Percentiles rank a stretch among this genome's conserved stretches.
phyloP scores from a whole-genome alignment of 2,329 filamentous ascomycete genomes.

The Xylariaceae sp. region DNA sequence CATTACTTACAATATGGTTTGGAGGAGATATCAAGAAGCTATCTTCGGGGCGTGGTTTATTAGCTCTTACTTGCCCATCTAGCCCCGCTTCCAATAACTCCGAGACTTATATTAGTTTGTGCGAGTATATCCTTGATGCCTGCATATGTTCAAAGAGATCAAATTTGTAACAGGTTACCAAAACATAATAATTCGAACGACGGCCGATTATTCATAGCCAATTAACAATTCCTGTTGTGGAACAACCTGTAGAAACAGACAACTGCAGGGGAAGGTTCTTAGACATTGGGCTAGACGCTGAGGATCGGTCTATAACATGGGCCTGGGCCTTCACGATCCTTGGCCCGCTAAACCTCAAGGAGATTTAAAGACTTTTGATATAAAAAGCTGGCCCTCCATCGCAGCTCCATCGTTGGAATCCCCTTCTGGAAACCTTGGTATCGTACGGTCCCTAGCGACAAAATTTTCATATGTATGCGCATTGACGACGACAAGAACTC shows the following conservation, averaged over 20 bases:
- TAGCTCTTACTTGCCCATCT: too few species aligned
- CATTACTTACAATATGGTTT: too few species aligned
- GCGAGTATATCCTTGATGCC: not conserved
- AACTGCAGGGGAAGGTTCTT: constrained; percentile 9
- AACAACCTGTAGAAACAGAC: constrained; percentile 1
- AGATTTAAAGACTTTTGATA: constrained; percentile 8
- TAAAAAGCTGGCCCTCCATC: constrained; percentile 21
- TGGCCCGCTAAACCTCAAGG: constrained; percentile 20
- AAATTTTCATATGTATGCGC: constrained; percentile 4
- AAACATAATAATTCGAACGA: constrained; percentile 4
- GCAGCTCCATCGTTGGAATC: too few species aligned
- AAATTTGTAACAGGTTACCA: not conserved
- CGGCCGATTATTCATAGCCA: too few species aligned
- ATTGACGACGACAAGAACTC: not conserved
- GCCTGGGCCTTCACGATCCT: constrained; percentile 22
- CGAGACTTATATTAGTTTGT: too few species aligned
- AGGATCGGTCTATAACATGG: constrained; percentile 6
- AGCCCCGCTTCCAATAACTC: too few species aligned
- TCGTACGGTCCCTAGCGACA: constrained; percentile 17
- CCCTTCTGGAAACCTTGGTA: too few species aligned
- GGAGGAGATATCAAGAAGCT: too few species aligned
- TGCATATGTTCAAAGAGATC: constrained; percentile 1
- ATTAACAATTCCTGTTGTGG: too few species aligned
- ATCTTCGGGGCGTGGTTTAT: too few species aligned
- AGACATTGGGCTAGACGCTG: constrained; percentile 4